Evolutionary conservation across 108 stramenopile species (phyloP), one percentile per base, ranked within the genome.

Genomic region (Parietichytrium sp.): DNA sequence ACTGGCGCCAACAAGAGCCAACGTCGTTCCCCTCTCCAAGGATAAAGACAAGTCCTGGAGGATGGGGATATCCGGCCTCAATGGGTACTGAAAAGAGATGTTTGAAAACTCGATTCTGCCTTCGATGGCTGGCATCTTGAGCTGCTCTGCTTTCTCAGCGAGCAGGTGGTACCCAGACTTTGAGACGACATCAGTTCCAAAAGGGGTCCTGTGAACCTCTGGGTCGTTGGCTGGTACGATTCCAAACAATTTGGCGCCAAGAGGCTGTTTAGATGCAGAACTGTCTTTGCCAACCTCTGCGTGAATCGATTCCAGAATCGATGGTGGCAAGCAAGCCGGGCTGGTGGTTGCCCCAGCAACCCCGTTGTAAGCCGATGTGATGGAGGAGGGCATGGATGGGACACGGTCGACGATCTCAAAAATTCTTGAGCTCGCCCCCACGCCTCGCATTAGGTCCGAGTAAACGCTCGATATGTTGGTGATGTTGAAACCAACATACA

Each of bases 1-100:
- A 79, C 90, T 91, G 27, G 91, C 77, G 49, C 97, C 97, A 25
- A 97, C 97, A 54, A 98, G 85, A 2, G 96, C 96, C 29, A 97
- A 92, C 42, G 90, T 91, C 79, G 96, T 93, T 30, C 95, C 94
- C 29, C 93, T 89, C 30, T 92, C 86, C n/a, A 97, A 86, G 26
- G 88, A 79, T 13, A 97, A 85, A 53, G 90, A 84, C 15, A 96
- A 83, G 15, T 81, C 82, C 20, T 50, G 79, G 36, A 95, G 85
- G 20, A 93, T 93, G 23, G 91, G 90, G 47, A 77, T 81, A 8
- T 93, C 93, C 90, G 92, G 4, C 25, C 82, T 29, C 52, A 38
- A n/a, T 33, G 80, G 80, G 33, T 85, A 85, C 4, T 48, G 36
- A 20, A 85, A 85, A 3, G 50, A 23, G 29, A 85, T 78, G 48